A percentile compares a stretch with the other conserved stretches of the same genome.
These are phyloP conservation scores for Ophiostoma sp. DNA, from an alignment of 2,329 filamentous ascomycete species.

Conservation along the genomic window DNA sequence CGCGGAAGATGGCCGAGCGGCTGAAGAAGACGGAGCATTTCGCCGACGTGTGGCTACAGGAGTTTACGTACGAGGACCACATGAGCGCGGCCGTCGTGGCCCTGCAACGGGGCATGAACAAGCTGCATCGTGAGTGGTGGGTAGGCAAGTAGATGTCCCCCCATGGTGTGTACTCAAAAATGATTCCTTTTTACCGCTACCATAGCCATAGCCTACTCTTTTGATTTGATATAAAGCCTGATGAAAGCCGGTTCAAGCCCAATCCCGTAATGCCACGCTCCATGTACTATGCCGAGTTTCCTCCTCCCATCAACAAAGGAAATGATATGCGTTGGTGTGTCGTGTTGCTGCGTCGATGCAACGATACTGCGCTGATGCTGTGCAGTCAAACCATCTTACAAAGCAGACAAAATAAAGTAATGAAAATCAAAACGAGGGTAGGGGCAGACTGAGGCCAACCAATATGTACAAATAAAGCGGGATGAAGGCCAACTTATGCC, in stretches of 20 bases:
- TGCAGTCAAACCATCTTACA: background rate
- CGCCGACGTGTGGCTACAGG: conserved; percentile 21
- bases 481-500: background rate
- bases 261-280: background rate
- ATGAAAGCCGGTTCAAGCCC: background rate
- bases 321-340: background rate
- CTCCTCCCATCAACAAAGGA: background rate
- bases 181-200: no score
- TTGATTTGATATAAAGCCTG: background rate
- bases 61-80: conserved; percentile 26
- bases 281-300: conserved; percentile 6
- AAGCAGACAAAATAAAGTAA: background rate
- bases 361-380: background rate
- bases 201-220: background rate
- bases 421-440: background rate
- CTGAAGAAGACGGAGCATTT: conserved; percentile 6
- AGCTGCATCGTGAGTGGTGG: conserved; percentile 23
- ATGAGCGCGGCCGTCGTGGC: conserved; percentile 20
- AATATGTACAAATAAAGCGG: background rate
- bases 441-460: background rate
- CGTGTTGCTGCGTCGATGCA: background rate
- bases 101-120: conserved; percentile 24
- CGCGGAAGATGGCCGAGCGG: conserved; percentile 10
- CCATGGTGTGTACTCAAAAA: no score
- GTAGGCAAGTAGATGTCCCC: background rate